These are phyloP conservation scores for Senna siamea DNA, from an alignment of 306 rosid species.

Conservation along the genomic window DNA sequence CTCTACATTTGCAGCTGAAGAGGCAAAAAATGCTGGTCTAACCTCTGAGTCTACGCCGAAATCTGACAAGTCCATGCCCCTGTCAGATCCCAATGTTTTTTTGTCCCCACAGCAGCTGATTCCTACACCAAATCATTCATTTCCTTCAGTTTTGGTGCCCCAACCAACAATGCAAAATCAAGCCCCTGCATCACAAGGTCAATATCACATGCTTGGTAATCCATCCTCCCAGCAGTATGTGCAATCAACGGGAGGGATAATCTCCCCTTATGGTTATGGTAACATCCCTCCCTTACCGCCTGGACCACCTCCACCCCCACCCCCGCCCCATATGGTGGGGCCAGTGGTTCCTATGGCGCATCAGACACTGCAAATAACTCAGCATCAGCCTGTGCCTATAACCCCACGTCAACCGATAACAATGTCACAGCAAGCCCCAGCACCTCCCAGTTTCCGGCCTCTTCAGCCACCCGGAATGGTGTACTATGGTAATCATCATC, in stretches of 20 bases:
- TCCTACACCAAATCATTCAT: conserved; percentile 61
- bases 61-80: conserved; percentile 49
- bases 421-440: conserved; percentile 54
- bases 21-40: conserved; percentile 73
- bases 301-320: conserved; percentile 56
- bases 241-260: conserved; percentile 63
- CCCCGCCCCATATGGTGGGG: conserved; percentile 55
- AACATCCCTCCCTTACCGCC: conserved; percentile 62
- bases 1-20: conserved; percentile 87
- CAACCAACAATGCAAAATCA: conserved; percentile 58
- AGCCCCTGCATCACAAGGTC: conserved; percentile 65
- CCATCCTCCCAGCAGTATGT: conserved; percentile 69
- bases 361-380: conserved; percentile 52
- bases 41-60: conserved; percentile 52
- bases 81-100: conserved; percentile 60
- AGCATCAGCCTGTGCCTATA: conserved; percentile 36
- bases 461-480: conserved; percentile 84
- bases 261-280: conserved; percentile 68
- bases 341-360: conserved; percentile 61
- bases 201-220: conserved; percentile 65
- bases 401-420: conserved; percentile 52
- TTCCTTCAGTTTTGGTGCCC: conserved; percentile 66
- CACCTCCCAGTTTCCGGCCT: conserved; percentile 80
- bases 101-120: conserved; percentile 62
- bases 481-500: conserved; percentile 66